These are phyloP conservation scores for Middelhovenomyces tepae DNA, from an alignment of 805 yeast genomes.

Conservation along the genomic window DNA sequence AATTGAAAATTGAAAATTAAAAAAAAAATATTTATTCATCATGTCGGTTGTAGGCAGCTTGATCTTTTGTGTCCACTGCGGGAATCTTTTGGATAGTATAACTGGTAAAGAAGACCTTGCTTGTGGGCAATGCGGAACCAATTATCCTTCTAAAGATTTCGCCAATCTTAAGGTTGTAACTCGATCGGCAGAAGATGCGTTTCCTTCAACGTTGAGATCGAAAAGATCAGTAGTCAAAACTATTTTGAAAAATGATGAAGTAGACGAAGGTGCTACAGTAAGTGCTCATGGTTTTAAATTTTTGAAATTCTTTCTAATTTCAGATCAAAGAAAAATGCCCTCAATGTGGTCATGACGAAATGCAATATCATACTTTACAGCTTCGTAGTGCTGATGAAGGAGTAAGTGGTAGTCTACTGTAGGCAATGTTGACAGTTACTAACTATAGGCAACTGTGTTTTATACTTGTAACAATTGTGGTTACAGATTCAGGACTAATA, in stretches of 20 bases:
- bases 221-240: slow-evolving; percentile 91
- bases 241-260: slow-evolving; percentile 59
- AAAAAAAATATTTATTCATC: too few relatives aligned
- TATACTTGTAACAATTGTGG: slow-evolving; percentile 93
- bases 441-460: slow-evolving; percentile 70
- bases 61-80: slow-evolving; percentile 90
- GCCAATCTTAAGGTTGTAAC: slow-evolving; percentile 80
- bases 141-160: slow-evolving; percentile 42
- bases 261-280: slow-evolving; percentile 85
- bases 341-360: slow-evolving; percentile 96
- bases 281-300: slow-evolving; percentile 6
- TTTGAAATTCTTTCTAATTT: neutral
- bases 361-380: slow-evolving; percentile 96
- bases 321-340: slow-evolving; percentile 93
- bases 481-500: slow-evolving; percentile 89
- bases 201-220: slow-evolving; percentile 74
- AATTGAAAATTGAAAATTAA: too few relatives aligned
- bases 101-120: slow-evolving; percentile 40
- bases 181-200: slow-evolving; percentile 82
- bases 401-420: slow-evolving; percentile 21
- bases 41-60: slow-evolving; percentile 96
- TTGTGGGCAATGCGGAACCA: slow-evolving; percentile 46
- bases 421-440: neutral
- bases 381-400: slow-evolving; percentile 99
- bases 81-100: slow-evolving; percentile 72